Base-by-base conservation (phyloP, 2,329 filamentous ascomycete genomes). In the Fusarium praegraminearum region DNA sequence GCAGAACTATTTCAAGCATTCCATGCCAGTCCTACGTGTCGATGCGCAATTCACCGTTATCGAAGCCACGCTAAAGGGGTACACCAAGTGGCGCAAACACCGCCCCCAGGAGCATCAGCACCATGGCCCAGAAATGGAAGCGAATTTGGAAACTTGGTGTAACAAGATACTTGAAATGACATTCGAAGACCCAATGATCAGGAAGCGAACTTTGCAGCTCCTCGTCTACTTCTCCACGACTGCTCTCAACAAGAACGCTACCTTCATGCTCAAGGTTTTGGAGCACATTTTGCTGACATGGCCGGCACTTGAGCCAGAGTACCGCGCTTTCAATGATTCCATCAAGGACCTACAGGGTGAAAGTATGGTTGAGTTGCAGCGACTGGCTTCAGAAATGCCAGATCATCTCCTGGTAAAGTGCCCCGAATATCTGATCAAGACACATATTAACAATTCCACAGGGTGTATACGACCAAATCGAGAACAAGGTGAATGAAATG, bases 31-130 rank as follows among this genome's bases (percentile, higher is more conserved):
- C 4, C 85, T 99, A 57, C 89, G 89, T 30, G 90, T 97, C 3
- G 96, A 99, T 78, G 92, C 94, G 1, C 92, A 97, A 70, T 95
- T 95, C 72, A 93, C 93, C 1, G 91, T 97, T 26, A 91, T 98
- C 4, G 93, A 98, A 76, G 91, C 94, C 28, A 91, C 93, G 2
- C 82, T 98, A 32, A 97, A 94, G 77, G 96, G 95, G 2, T 97
- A 94, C 72, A 88, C 90, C 70, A 94, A 93, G 77, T 97, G 93
- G 93, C 86, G 84, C 69, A 75, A 72, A 62, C 69, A 75, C 26
- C 72, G 77, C 22, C 65, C 66, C 4, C 70, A 71, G 30, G 76
- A 78, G 55, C 71, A 83, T 77, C 75, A 82, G 47, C 80, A 91
- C 51, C 85, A 88, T 70, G 84, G 85, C 13, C 83, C 81, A 20